Percentiles rank a stretch among this genome's conserved stretches.
Conservation (phyloP, 2,329 filamentous ascomycete species). For the Trichothecium sympodiale region DNA sequence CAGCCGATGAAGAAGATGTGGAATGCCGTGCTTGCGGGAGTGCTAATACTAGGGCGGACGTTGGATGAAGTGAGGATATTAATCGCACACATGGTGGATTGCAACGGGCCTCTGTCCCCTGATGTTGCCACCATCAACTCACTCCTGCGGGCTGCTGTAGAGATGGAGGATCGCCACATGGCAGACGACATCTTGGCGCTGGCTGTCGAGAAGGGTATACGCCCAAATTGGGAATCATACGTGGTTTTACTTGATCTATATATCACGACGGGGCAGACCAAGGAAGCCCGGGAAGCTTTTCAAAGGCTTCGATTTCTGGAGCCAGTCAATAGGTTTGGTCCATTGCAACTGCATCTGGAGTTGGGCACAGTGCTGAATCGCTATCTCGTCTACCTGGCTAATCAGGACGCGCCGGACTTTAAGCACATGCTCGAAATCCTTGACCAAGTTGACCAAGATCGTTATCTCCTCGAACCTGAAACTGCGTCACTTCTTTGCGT, state of each 20-base stretch:
- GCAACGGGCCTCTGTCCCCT: slow-evolving; percentile 39
- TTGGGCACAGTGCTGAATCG: slow-evolving; percentile 57
- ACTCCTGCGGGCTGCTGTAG: slow-evolving; percentile 61
- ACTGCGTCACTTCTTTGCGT: slow-evolving; percentile 66
- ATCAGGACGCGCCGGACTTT: slow-evolving; percentile 49
- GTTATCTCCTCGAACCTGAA: slow-evolving; percentile 57
- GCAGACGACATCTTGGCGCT: slow-evolving; percentile 65
- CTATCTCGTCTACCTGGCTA: slow-evolving; percentile 60
- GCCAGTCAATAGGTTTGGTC: background rate
- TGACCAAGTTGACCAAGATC: slow-evolving; percentile 59
- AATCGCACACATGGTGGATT: slow-evolving; percentile 63
- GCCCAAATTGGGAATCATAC: slow-evolving; percentile 58
- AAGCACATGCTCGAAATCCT: slow-evolving; percentile 63
- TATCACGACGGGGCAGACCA: slow-evolving; percentile 60
- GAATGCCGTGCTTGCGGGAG: slow-evolving; percentile 66
- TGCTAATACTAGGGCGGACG: slow-evolving; percentile 55
- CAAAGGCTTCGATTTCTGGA: slow-evolving; percentile 22
- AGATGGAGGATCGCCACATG: slow-evolving; percentile 56
- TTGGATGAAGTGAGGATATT: slow-evolving; percentile 36
- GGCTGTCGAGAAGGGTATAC: slow-evolving; percentile 51
- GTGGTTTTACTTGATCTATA: slow-evolving; percentile 67
- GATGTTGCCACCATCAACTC: slow-evolving; percentile 66
- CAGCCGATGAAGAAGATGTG: slow-evolving; percentile 45
- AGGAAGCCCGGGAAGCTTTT: slow-evolving; percentile 55
- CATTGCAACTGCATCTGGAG: slow-evolving; percentile 31